These are phyloP conservation scores for Hamamelis virginiana DNA, from an alignment of 164 flowering plant species.

Conservation along the genomic window DNA sequence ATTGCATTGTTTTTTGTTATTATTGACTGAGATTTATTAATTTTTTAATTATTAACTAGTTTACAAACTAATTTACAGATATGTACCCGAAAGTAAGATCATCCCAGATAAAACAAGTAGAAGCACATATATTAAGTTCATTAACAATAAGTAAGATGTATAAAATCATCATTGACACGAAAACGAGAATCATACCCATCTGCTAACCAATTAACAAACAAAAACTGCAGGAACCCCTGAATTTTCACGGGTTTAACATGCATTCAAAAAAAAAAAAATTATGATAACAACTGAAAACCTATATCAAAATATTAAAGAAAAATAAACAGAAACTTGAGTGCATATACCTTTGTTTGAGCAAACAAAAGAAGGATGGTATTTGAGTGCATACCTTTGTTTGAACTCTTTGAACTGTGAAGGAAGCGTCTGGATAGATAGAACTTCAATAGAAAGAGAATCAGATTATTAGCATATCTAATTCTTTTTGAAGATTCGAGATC, in stretches of 20 bases:
- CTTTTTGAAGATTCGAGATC: background rate
- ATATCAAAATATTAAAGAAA: background rate
- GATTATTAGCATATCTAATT: too few relatives aligned
- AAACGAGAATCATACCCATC: too few relatives aligned
- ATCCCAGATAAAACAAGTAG: background rate
- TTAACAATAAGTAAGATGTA: too few relatives aligned
- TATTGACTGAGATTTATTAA: too few relatives aligned
- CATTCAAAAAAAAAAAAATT: background rate
- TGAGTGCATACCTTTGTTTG: constrained; percentile 1
- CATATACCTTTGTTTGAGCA: background rate
- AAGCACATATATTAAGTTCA: background rate
- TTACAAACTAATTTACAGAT: background rate
- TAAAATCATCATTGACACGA: too few relatives aligned
- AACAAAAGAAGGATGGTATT: background rate
- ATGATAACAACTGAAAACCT: too few relatives aligned
- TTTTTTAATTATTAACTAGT: too few relatives aligned
- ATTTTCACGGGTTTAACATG: background rate
- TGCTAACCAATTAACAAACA: too few relatives aligned
- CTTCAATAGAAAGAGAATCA: too few relatives aligned
- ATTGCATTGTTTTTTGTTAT: too few relatives aligned
- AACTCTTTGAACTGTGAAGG: background rate
- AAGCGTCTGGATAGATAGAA: too few relatives aligned
- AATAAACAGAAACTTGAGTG: background rate
- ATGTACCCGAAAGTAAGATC: background rate
- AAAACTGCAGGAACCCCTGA: background rate